phyloP scores from a whole-genome alignment of 2,329 filamentous ascomycete species.

The Trichoderma sp. region DNA sequence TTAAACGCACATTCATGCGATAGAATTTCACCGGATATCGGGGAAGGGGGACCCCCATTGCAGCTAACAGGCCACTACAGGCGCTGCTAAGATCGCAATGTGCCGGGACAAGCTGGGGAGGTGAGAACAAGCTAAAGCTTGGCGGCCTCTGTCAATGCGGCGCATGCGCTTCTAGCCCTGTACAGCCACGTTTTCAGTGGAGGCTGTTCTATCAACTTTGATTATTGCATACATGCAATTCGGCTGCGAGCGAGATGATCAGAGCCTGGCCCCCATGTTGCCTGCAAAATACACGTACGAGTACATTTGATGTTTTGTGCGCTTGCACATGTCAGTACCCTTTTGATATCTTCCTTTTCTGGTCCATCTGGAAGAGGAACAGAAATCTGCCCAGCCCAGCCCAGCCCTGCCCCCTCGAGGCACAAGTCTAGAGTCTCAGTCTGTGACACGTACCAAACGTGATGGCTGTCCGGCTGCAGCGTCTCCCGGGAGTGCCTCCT shows the following conservation, averaged over 20 bases:
- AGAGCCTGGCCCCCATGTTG: background rate
- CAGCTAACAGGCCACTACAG: background rate
- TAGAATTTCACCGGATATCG: background rate
- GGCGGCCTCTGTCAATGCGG: constrained; percentile 16
- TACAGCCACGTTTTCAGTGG: constrained; percentile 23
- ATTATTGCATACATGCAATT: background rate
- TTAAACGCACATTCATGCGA: constrained; percentile 1
- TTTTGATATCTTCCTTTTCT: background rate
- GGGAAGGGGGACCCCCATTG: background rate
- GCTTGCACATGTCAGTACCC: background rate
- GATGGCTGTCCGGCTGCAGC: background rate
- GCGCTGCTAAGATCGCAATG: constrained; percentile 1
- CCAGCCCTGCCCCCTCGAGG: background rate
- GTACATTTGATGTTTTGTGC: background rate
- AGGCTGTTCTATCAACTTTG: background rate
- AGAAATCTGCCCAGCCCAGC: background rate
- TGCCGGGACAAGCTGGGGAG: constrained; percentile 9
- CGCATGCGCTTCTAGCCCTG: constrained; percentile 4
- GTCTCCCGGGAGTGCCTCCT: background rate
- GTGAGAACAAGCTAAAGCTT: background rate
- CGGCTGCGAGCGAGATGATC: constrained; percentile 3
- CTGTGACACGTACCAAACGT: background rate
- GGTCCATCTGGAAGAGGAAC: background rate
- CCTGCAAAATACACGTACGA: background rate
- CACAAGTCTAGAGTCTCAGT: background rate